Conservation (phyloP, 345 rosid genomes). For the Ceriops zippeliana region DNA sequence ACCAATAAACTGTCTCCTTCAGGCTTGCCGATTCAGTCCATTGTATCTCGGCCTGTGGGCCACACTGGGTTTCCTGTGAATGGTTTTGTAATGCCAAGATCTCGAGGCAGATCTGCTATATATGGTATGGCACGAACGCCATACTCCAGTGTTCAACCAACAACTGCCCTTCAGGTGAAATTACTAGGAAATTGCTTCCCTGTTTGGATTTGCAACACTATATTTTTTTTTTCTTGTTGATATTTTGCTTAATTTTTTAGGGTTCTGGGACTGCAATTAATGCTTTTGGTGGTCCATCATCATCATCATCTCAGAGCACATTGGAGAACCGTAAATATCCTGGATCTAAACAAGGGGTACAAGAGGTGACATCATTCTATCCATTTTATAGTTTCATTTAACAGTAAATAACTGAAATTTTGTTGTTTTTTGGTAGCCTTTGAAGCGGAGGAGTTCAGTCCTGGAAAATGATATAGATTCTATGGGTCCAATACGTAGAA, state of each 20-base stretch:
- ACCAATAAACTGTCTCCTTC: constrained; percentile 35
- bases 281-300: constrained; percentile 37
- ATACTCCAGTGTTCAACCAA: constrained; percentile 60
- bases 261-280: constrained; percentile 30
- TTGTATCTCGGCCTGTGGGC: constrained; percentile 49
- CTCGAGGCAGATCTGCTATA: constrained; percentile 80
- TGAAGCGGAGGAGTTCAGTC: constrained; percentile 73
- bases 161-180: constrained; percentile 51
- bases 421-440: constrained; percentile 40
- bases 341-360: constrained; percentile 61
- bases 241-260: constrained; percentile 30
- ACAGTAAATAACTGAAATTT: background rate
- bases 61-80: constrained; percentile 46
- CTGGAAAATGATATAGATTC: constrained; percentile 76
- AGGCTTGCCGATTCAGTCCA: constrained; percentile 48
- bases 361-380: background rate
- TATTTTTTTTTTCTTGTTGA: background rate
- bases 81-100: constrained; percentile 72
- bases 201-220: background rate
- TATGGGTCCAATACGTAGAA: constrained; percentile 81
- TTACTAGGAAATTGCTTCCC: background rate
- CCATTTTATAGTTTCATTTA: background rate
- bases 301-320: constrained; percentile 40
- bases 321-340: constrained; percentile 33
- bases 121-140: constrained; percentile 91